A percentile compares a stretch with the other conserved stretches of the same genome.
Evolutionary conservation across 352 stramenopile genomes (phyloP).

Genomic region (Globisporangium cederbergense): DNA sequence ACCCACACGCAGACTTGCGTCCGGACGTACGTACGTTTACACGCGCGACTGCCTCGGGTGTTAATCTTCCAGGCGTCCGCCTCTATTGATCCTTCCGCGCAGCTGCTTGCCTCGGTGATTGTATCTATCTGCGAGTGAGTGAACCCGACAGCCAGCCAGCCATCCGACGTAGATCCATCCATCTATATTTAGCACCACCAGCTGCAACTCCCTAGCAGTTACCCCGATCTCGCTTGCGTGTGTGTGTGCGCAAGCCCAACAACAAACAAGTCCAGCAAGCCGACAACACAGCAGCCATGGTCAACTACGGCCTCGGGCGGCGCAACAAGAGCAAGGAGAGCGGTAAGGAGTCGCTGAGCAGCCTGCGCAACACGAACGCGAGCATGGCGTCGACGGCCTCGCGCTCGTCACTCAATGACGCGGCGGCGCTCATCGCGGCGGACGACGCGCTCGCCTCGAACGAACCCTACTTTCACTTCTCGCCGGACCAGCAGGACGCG

Average conservation of each 20-base stretch:
- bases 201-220: background rate
- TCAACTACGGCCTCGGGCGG: conserved; percentile 15
- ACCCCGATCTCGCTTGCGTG: background rate
- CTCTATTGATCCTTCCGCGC: too few relatives aligned
- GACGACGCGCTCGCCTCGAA: conserved; percentile 19
- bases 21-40: background rate
- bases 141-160: too few relatives aligned
- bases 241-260: background rate
- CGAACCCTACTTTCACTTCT: conserved; percentile 56
- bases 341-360: conserved; percentile 18
- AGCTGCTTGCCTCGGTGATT: too few relatives aligned
- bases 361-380: conserved; percentile 13
- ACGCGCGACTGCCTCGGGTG: background rate
- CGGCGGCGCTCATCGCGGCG: background rate
- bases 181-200: too few relatives aligned
- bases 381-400: conserved; percentile 14
- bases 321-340: conserved; percentile 13
- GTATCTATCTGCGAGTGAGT: too few relatives aligned
- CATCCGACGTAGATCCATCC: too few relatives aligned
- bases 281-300: conserved; percentile 7
- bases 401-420: conserved; percentile 12
- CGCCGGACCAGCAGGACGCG: conserved; percentile 40
- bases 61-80: too few relatives aligned
- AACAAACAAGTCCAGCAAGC: background rate
- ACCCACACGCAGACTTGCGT: background rate